Evolutionary conservation across 164 flowering plant genomes (phyloP).

Genomic region (Chimonanthus salicifolius): DNA sequence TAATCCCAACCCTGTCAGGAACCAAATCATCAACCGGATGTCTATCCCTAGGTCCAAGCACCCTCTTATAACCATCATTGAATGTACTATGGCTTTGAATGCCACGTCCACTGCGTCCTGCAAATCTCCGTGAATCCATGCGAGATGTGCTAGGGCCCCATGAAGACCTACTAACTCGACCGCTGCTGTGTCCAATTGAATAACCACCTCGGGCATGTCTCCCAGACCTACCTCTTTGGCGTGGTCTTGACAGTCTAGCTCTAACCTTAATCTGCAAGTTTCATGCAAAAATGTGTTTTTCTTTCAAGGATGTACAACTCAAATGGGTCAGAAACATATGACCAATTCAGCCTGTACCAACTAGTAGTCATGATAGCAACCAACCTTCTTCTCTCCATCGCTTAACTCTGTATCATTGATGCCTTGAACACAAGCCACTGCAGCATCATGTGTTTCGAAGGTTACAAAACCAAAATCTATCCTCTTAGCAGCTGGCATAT

Average conservation of each 20-base stretch:
- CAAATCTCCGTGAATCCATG: constrained; percentile 31
- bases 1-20: constrained; percentile 42
- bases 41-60: constrained; percentile 50
- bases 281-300: neutral
- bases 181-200: constrained; percentile 29
- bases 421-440: constrained; percentile 81
- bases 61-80: constrained; percentile 42
- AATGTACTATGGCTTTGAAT: constrained; percentile 13
- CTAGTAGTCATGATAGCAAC: neutral
- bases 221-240: constrained; percentile 59
- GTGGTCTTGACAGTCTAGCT: constrained; percentile 90
- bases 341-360: neutral
- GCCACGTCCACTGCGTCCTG: constrained; percentile 23
- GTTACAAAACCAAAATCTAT: constrained; percentile 94
- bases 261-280: constrained; percentile 74
- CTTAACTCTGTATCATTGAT: constrained; percentile 86
- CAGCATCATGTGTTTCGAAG: constrained; percentile 81
- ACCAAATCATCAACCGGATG: constrained; percentile 42
- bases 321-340: neutral
- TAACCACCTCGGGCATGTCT: constrained; percentile 42
- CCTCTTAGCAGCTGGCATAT: constrained; percentile 92
- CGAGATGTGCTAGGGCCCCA: constrained; percentile 43
- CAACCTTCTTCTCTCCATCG: constrained; percentile 79
- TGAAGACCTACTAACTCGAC: constrained; percentile 41
- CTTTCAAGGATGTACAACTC: neutral